Evolutionary conservation across 2,329 filamentous ascomycete genomes (phyloP).

Genomic region (Arthrobotrys conoides): DNA sequence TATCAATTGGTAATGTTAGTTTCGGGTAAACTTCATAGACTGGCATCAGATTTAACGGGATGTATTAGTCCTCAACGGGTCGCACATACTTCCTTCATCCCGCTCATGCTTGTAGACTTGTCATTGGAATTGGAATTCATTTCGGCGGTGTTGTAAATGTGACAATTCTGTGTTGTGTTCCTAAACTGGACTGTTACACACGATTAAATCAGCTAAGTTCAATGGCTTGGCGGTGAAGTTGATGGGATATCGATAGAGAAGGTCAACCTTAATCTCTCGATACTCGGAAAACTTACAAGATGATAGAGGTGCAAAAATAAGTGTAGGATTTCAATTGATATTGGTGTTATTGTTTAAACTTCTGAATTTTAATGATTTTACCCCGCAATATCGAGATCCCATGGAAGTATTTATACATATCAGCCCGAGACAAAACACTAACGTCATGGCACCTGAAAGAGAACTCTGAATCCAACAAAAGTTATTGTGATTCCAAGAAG

Average conservation of each 20-base stretch:
- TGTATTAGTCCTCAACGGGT: not conserved
- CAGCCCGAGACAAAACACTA: constrained; percentile 2
- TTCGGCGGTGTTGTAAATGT: constrained; percentile 30
- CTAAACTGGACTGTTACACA: constrained; percentile 22
- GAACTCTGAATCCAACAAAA: constrained; percentile 28
- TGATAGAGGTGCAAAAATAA: not conserved
- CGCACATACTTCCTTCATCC: constrained; percentile 32
- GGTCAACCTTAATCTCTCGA: not conserved
- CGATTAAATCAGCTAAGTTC: constrained; percentile 1
- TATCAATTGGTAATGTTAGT: constrained; percentile 1
- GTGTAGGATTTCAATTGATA: not conserved
- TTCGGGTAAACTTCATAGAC: not conserved
- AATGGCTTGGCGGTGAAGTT: not conserved
- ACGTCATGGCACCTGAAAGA: constrained; percentile 43
- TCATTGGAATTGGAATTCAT: constrained; percentile 55
- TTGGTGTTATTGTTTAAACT: constrained; percentile 15
- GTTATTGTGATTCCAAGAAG: not conserved
- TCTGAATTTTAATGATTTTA: not conserved
- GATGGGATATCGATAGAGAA: too few species aligned
- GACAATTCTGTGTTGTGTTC: constrained; percentile 37
- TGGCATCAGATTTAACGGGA: not conserved
- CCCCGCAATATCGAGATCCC: constrained; percentile 32
- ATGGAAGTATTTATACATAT: constrained; percentile 58
- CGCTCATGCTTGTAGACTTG: constrained; percentile 34
- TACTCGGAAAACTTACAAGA: not conserved